phyloP scores from a whole-genome alignment of 176 grass and related monocot genomes.

The Ampelocalamus luodianensis region DNA sequence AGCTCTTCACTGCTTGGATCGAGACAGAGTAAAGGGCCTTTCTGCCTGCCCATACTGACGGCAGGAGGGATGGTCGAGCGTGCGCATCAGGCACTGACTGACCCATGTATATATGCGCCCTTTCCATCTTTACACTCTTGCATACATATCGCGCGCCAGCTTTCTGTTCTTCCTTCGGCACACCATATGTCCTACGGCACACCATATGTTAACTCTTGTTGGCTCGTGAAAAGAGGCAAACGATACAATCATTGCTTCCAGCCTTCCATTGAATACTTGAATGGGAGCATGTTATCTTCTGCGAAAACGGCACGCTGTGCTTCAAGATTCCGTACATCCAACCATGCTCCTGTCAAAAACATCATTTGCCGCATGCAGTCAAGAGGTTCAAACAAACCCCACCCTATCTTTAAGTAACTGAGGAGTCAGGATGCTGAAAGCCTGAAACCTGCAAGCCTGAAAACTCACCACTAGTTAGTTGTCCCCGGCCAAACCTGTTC shows the following conservation, averaged over 20 bases:
- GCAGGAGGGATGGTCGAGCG: constrained; percentile 5
- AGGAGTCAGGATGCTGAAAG: neutral
- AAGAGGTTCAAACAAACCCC: neutral
- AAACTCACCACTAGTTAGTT: neutral
- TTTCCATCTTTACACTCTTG: neutral
- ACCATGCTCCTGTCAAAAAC: neutral
- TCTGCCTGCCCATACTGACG: constrained; percentile 27
- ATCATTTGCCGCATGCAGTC: constrained; percentile 5
- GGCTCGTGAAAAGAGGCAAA: neutral
- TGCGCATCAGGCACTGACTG: neutral
- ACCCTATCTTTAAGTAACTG: neutral
- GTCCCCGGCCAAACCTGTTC: neutral
- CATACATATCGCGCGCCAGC: neutral
- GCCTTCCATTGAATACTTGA: neutral
- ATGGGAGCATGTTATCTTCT: neutral
- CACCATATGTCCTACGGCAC: no score
- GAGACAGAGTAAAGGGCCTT: constrained; percentile 3
- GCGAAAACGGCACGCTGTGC: neutral
- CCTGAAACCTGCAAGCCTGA: neutral
- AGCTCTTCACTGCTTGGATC: neutral
- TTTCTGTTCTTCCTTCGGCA: neutral
- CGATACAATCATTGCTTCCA: neutral
- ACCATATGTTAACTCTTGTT: neutral
- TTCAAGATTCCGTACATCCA: neutral
- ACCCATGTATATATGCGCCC: neutral